phyloP scores from a whole-genome alignment of 352 stramenopile genomes.

The Pythium insidiosum region DNA sequence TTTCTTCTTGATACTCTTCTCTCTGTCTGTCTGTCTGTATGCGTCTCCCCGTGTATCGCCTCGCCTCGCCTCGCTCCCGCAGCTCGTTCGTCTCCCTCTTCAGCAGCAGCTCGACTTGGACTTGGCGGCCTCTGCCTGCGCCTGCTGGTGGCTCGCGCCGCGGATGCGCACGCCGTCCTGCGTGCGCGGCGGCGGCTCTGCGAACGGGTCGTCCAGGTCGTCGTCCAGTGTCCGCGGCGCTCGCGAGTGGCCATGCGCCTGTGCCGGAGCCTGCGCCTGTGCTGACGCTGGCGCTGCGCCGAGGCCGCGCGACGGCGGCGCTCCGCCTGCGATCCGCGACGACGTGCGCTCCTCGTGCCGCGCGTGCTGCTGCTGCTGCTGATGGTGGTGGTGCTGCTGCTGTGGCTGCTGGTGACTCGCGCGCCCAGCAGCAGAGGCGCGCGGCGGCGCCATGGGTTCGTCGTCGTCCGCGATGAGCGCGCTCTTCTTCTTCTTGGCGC shows the following conservation, averaged over 20 bases:
- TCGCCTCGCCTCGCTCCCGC: too few relatives aligned
- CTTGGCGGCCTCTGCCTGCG: conserved; percentile 17
- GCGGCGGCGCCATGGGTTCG: conserved; percentile 26
- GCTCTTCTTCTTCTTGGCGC: conserved; percentile 71
- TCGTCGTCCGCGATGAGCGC: conserved; percentile 78
- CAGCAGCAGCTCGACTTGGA: conserved; percentile 22
- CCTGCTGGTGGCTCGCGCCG: conserved; percentile 14
- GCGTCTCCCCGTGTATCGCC: too few relatives aligned
- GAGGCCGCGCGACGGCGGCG: not conserved
- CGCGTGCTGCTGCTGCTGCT: not conserved
- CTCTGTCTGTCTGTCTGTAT: too few relatives aligned
- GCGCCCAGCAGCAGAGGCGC: not conserved
- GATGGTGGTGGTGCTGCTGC: not conserved
- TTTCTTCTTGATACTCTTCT: too few relatives aligned
- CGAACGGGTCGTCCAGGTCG: conserved; percentile 11
- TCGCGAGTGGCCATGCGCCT: conserved; percentile 6
- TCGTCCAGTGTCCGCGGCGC: conserved; percentile 8
- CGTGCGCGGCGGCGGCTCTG: conserved; percentile 10
- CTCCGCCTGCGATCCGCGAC: not conserved
- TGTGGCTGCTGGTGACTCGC: conserved; percentile 1
- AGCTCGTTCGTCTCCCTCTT: not conserved
- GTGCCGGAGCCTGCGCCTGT: not conserved
- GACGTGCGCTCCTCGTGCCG: not conserved
- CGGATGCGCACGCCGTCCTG: conserved; percentile 15
- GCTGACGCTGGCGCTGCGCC: not conserved